Evolutionary conservation across 2,329 filamentous ascomycete species (phyloP).

Genomic region (Rhynchosporium secalis): DNA sequence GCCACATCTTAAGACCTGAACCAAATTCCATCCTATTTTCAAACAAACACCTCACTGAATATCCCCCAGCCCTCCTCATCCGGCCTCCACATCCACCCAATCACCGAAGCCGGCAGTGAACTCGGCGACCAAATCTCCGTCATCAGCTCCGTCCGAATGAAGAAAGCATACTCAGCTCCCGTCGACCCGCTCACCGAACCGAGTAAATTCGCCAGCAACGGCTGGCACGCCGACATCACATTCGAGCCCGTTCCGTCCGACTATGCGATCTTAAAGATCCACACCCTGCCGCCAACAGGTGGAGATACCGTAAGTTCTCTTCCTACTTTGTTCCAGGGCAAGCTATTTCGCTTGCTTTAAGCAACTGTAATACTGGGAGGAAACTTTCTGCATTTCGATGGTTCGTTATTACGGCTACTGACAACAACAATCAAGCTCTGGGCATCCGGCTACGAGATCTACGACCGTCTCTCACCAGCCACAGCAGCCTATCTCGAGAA

Average conservation of each 20-base stretch:
- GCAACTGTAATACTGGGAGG: slow-evolving; percentile 40
- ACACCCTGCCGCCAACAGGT: slow-evolving; percentile 36
- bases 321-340: slow-evolving; percentile 50
- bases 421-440: slow-evolving; percentile 63
- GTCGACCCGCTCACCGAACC: slow-evolving; percentile 50
- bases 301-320: slow-evolving; percentile 50
- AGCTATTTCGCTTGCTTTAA: slow-evolving; percentile 46
- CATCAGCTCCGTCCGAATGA: slow-evolving; percentile 56
- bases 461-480: slow-evolving; percentile 60
- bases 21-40: not conserved
- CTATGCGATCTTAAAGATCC: slow-evolving; percentile 51
- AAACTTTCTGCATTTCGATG: slow-evolving; percentile 66
- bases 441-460: slow-evolving; percentile 67
- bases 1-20: too few relatives aligned
- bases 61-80: slow-evolving; percentile 40
- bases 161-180: slow-evolving; percentile 39
- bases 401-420: slow-evolving; percentile 55
- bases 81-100: slow-evolving; percentile 55
- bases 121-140: slow-evolving; percentile 57
- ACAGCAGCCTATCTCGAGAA: slow-evolving; percentile 59
- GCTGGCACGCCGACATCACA: slow-evolving; percentile 66
- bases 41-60: not conserved
- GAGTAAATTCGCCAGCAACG: slow-evolving; percentile 50
- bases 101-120: slow-evolving; percentile 51
- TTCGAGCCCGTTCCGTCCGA: slow-evolving; percentile 65